Base-by-base conservation (phyloP, 345 rosid genomes). In the Litchi chinensis region DNA sequence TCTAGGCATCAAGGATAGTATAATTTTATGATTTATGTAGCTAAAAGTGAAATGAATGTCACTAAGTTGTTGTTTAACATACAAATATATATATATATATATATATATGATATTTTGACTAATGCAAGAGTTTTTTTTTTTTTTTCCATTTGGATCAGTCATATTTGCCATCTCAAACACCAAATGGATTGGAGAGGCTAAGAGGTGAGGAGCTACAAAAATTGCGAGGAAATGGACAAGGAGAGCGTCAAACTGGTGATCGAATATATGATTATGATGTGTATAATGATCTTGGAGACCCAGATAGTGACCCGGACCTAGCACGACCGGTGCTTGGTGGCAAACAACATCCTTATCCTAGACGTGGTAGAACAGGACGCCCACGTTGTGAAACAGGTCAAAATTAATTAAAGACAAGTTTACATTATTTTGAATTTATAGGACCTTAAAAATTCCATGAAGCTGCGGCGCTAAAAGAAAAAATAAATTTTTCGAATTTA, bases 291-390 rank as follows among this genome's bases (percentile, higher is more conserved):
- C 76, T 88, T 1, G 88, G 85, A 9, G 52, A 80, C 66, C 87
- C 87, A 0, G 88, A 87, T 59, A 65, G 19, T 5, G 18, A 13
- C 10, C 41, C 44, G 0, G 77, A 84, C 0, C 56, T 79, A 7
- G 63, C 39, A 19, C 75, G 86, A 18, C 83, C 86, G 8, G 81
- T 83, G 19, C 76, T 78, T 19, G 82, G 87, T 8, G 80, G 84
- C 39, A 68, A 79, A 41, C 56, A 75, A 5, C 78, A 75, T 16
- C 92, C 92, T 1, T 90, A 90, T 62, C 92, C 92, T 3, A 81
- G 95, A 43, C 91, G 95, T 9, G 79, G 91, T 64, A 85, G 89
- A 67, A 90, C 95, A 0, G 90, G 92, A 2, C 91, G 92, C 2
- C 80, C 79, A 8, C 83, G 43, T 0, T 77, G 75, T 39, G 10